Base-by-base conservation (phyloP, 192 early-diverging fungal species). In the Coemansia javaensis region DNA sequence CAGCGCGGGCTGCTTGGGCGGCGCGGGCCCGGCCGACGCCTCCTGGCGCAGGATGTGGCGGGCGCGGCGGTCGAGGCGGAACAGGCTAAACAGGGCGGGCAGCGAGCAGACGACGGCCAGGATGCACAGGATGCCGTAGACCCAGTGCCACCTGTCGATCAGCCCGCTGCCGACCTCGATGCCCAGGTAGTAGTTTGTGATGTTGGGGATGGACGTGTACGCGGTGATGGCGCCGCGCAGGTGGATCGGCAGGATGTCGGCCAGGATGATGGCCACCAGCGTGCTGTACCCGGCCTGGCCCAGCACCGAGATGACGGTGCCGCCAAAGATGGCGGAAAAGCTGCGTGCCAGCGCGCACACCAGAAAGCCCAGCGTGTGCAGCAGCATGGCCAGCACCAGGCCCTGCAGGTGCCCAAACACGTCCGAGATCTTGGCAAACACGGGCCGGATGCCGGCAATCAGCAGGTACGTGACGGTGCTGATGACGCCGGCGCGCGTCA, bases 111-210 rank as follows among this genome's bases (percentile, higher is more conserved):
- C 60, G 4, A 72, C 44, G 4, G 56, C 68, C 32, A 64, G 36
- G 25, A 64, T 72, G 23, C 56, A 53, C 21, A 64, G 53, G 15
- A 64, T 47, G 7, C 56, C 57, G 53, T 72, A 72, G 13, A 72
- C 68, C 68, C 68, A 72, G 30, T 63, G 68, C 68, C 68, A 72
- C 33, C 32, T 30, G 22, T 43, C 20, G 7, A 44, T 22, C 17
- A 72, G 35, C 7, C 68, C 47, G 4, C 54, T 21, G 33, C 56
- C 68, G 1, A 72, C 48, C 40, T 64, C 68, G 7, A 72, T 46
- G 9, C 68, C 68, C 32, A 72, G 16, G 37, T 64, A 72, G 35
- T 72, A 72, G 49, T 72, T 72, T 18, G 61, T 64, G 32, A 72
- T 61, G 16, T 53, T 50, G 15, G 68, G 68, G 0, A 72, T 30